These are phyloP conservation scores for Whalleya microplaca DNA, from an alignment of 2,329 filamentous ascomycete genomes.

Conservation along the genomic window DNA sequence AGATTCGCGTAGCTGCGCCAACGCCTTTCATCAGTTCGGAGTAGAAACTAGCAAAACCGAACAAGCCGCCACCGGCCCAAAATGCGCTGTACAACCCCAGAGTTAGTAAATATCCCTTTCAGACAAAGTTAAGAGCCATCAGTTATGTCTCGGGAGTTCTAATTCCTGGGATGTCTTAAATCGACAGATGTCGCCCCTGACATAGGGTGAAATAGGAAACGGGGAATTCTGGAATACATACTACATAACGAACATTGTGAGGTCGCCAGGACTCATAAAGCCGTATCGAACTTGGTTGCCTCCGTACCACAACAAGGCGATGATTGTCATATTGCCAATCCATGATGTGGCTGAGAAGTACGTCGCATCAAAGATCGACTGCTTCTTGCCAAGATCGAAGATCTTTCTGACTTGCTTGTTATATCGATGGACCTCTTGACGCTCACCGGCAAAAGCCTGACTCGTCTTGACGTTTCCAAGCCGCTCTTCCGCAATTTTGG, in stretches of 20 bases:
- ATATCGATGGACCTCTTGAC: slow-evolving; percentile 87
- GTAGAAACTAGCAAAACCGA: slow-evolving; percentile 94
- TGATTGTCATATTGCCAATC: slow-evolving; percentile 94
- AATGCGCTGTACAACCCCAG: no score
- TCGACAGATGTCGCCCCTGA: no score
- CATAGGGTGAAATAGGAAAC: no score
- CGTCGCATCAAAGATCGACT: slow-evolving; percentile 85
- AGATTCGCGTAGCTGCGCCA: slow-evolving; percentile 92
- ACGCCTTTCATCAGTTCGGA: slow-evolving; percentile 99
- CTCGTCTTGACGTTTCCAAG: slow-evolving; percentile 95
- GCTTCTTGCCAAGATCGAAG: slow-evolving; percentile 83
- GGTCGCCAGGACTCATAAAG: slow-evolving; percentile 84
- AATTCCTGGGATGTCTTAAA: no score
- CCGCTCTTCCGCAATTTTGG: slow-evolving; percentile 98
- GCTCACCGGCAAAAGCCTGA: slow-evolving; percentile 93
- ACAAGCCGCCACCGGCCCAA: slow-evolving; percentile 82
- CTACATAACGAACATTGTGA: slow-evolving; percentile 99
- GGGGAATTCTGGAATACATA: no score
- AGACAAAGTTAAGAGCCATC: no score
- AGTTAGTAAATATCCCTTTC: no score
- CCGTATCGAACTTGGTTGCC: slow-evolving; percentile 88
- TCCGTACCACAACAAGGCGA: slow-evolving; percentile 87
- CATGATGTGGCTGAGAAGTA: slow-evolving; percentile 90
- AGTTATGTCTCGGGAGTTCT: no score
- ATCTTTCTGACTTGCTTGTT: slow-evolving; percentile 91